These are phyloP conservation scores for Telopea speciosissima DNA, from an alignment of 177 flowering plant genomes.

Conservation along the genomic window DNA sequence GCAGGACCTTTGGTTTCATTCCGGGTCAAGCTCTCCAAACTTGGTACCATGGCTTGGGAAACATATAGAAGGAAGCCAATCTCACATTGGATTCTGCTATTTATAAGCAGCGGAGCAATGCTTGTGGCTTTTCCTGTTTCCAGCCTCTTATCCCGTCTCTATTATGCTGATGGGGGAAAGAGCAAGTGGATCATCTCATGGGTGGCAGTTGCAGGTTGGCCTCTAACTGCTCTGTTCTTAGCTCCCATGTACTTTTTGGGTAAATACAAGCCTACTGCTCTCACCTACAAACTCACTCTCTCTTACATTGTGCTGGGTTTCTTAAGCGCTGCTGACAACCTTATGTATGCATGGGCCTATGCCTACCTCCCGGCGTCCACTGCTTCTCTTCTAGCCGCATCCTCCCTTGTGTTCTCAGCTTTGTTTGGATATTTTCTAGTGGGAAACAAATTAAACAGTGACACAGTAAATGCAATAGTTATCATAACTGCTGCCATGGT, in stretches of 20 bases:
- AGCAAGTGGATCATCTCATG: conserved; percentile 97
- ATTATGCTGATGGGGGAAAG: conserved; percentile 67
- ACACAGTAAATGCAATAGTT: conserved; percentile 59
- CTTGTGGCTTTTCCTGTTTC: conserved; percentile 92
- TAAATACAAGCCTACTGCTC: conserved; percentile 49
- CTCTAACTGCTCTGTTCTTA: conserved; percentile 51
- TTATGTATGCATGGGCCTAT: conserved; percentile 85
- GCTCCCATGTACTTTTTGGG: conserved; percentile 48
- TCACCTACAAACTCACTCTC: conserved; percentile 43
- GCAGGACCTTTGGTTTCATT: conserved; percentile 20
- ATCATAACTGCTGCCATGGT: conserved; percentile 78
- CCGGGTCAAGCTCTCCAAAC: conserved; percentile 20
- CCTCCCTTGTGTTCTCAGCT: conserved; percentile 71
- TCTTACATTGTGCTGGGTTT: conserved; percentile 67
- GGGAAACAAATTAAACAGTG: conserved; percentile 55
- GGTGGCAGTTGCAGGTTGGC: conserved; percentile 97
- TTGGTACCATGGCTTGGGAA: conserved; percentile 23
- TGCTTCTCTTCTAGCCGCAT: conserved; percentile 77
- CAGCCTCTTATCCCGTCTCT: conserved; percentile 69
- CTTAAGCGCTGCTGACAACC: conserved; percentile 84
- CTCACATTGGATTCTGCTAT: conserved; percentile 66
- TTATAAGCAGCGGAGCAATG: conserved; percentile 60
- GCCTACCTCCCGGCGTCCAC: conserved; percentile 95
- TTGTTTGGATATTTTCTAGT: conserved; percentile 71
- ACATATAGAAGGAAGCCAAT: conserved; percentile 50